Percentiles rank a stretch among this genome's conserved stretches.
phyloP scores from a whole-genome alignment of 140 eudicot genomes.

The Oenanthe javanica region DNA sequence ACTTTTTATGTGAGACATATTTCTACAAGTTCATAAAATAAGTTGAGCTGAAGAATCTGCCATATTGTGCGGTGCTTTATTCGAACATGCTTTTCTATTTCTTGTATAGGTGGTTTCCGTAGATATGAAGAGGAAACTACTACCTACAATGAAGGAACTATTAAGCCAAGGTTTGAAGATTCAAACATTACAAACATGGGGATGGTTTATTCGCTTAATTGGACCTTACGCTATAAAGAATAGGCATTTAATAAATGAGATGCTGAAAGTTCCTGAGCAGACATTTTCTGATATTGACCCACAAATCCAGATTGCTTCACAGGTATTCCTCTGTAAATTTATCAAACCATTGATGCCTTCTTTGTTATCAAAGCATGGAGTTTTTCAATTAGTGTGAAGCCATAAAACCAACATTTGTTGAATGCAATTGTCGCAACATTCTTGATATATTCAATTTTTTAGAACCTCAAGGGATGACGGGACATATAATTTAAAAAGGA shows the following conservation, averaged over 20 bases:
- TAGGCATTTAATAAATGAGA: constrained; percentile 54
- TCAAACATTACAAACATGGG: constrained; percentile 75
- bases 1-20: no score
- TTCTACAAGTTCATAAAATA: not conserved
- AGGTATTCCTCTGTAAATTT: constrained; percentile 29
- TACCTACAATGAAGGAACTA: constrained; percentile 49
- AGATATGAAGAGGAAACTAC: constrained; percentile 56
- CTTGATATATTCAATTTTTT: not conserved
- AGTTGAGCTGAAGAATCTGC: not conserved
- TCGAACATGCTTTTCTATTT: constrained; percentile 2
- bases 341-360: not conserved
- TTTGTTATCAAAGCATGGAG: not conserved
- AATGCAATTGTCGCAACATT: not conserved
- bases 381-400: not conserved
- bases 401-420: not conserved
- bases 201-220: constrained; percentile 64
- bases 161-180: constrained; percentile 57
- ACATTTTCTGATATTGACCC: constrained; percentile 69
- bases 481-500: not conserved
- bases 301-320: constrained; percentile 74
- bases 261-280: constrained; percentile 65
- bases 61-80: not conserved
- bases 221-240: constrained; percentile 56
- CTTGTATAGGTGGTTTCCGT: constrained; percentile 41
- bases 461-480: not conserved